phyloP scores from a whole-genome alignment of 768 basidiomycete genomes.

The Pleurotus ostreatus region DNA sequence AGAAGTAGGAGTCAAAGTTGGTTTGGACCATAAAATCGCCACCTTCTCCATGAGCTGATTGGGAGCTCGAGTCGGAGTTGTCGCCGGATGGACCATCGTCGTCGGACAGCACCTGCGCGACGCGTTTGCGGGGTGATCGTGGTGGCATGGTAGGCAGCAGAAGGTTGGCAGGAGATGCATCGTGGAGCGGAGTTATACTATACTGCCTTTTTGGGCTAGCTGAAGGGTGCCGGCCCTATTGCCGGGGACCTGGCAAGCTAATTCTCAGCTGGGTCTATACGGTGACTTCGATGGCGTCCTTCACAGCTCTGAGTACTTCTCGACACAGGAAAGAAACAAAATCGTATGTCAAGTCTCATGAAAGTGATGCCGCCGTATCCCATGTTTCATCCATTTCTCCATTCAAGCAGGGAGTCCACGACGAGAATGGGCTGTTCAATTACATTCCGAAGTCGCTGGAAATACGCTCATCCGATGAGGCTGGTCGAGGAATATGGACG shows the following conservation, averaged over 20 bases:
- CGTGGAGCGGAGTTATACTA: too few species aligned
- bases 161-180: too few species aligned
- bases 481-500: slow-evolving; percentile 46
- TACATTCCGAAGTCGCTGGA: slow-evolving; percentile 37
- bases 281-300: slow-evolving; percentile 15
- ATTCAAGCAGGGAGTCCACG: slow-evolving; percentile 19
- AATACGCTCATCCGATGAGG: slow-evolving; percentile 27
- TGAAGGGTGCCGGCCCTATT: too few species aligned
- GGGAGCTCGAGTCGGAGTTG: neutral
- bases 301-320: slow-evolving; percentile 24
- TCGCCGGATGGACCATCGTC: neutral
- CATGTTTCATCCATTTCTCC: slow-evolving; percentile 14
- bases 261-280: too few species aligned
- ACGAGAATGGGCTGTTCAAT: slow-evolving; percentile 19
- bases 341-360: slow-evolving; percentile 31
- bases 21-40: slow-evolving; percentile 50
- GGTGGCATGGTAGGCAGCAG: neutral
- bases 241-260: too few species aligned
- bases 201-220: too few species aligned
- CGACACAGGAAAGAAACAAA: slow-evolving; percentile 23
- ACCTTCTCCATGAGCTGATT: neutral
- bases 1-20: slow-evolving; percentile 86
- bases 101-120: neutral
- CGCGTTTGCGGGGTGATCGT: slow-evolving; percentile 5
- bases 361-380: slow-evolving; percentile 16